Base-by-base conservation (phyloP, 768 basidiomycete species). In the Rhizopogon salebrosus region DNA sequence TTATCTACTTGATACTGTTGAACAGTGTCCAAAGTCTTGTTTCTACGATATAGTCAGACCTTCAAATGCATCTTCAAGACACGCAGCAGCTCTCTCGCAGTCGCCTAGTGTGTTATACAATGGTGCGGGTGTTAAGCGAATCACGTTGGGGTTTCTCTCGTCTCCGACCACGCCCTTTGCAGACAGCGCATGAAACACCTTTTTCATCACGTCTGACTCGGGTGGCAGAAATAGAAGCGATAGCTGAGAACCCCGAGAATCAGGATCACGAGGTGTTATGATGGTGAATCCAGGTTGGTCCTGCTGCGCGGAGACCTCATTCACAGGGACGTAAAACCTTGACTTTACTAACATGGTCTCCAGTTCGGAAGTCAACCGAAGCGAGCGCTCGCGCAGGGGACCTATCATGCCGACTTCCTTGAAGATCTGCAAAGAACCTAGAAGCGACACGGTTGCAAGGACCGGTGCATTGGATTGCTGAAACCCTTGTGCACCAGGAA, bases 391-490 rank as follows among this genome's bases (percentile, higher is more conserved):
- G 26, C 93, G 75, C 24, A 98, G 64, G 6, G 79, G 70, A 1
- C 57, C 64, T 75, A 92, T 80, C 76, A 91, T 89, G 31, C 91
- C 91, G 7, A 78, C 89, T 57, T 81, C 77, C 55, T 86, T 79
- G 73, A 97, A 90, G 13, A 89, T 71, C 61, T 88, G 80, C 34
- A 98, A 77, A 40, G 92, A 84, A 2, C 95, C 92, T 13, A 93
- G 77, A 16, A 98, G 78, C 5, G 93, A 80, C 45, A 86, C 88
- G 4, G 87, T 77, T 31, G 83, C 79, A 55, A 98, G 74, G 34
- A 90, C 83, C 52, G 85, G 87, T 8, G 97, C 94, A 71, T 98
- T 98, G 36, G 95, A 98, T 68, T 95, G 89, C 65, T 97, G 95
- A 72, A 89, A 98, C 38, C 94, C 94, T 67, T 92, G 89, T 0